phyloP scores from a whole-genome alignment of 345 rosid genomes.

The Pugionium cornutum region DNA sequence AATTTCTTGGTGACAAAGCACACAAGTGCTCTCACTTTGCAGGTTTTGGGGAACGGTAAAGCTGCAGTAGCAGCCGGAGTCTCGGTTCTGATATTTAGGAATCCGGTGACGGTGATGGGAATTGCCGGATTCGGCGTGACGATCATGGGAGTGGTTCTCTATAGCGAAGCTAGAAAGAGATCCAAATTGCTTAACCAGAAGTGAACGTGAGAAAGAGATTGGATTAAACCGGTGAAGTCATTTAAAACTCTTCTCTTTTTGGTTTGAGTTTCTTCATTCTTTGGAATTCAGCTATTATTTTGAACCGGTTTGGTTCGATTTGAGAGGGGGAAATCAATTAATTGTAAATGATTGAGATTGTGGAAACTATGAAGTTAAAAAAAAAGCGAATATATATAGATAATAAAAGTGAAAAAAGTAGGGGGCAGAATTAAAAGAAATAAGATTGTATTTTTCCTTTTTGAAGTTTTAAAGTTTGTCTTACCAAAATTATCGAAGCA shows the following conservation, averaged over 20 bases:
- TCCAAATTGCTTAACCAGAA: slow-evolving; percentile 61
- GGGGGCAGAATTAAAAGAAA: slow-evolving; percentile 29
- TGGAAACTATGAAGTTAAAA: slow-evolving; percentile 8
- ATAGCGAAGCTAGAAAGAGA: slow-evolving; percentile 99
- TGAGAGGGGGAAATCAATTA: slow-evolving; percentile 25
- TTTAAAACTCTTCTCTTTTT: slow-evolving; percentile 33
- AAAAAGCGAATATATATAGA: neutral
- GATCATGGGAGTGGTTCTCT: slow-evolving; percentile 92
- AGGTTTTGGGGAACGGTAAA: slow-evolving; percentile 96
- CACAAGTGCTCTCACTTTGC: slow-evolving; percentile 94
- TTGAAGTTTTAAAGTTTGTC: slow-evolving; percentile 6
- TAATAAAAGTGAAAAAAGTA: slow-evolving; percentile 33
- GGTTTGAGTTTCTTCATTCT: slow-evolving; percentile 45
- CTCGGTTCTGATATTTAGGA: slow-evolving; percentile 84
- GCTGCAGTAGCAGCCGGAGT: slow-evolving; percentile 95
- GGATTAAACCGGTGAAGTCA: slow-evolving; percentile 38
- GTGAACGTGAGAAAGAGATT: slow-evolving; percentile 15
- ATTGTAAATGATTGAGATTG: slow-evolving; percentile 36
- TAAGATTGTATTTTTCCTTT: slow-evolving; percentile 22
- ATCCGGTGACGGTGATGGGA: slow-evolving; percentile 95
- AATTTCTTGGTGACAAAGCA: slow-evolving; percentile 97
- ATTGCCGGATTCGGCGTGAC: slow-evolving; percentile 84
- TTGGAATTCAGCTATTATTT: slow-evolving; percentile 34
- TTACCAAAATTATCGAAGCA: slow-evolving; percentile 27
- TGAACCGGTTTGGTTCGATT: slow-evolving; percentile 39